These are phyloP conservation scores for Umbilicus rupestris DNA, from an alignment of 164 flowering plant genomes.

Conservation along the genomic window DNA sequence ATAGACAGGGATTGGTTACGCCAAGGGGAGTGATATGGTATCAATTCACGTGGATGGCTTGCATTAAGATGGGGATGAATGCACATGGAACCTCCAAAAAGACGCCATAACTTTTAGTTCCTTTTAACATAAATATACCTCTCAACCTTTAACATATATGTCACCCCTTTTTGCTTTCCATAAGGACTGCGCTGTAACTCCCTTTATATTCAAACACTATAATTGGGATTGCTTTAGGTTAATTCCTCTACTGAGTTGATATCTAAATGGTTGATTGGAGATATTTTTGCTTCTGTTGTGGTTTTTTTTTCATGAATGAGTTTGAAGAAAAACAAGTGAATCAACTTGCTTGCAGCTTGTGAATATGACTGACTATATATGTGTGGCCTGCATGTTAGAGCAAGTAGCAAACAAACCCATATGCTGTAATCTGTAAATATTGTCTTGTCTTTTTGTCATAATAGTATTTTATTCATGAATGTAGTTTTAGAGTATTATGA, in stretches of 20 bases:
- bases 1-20: background rate
- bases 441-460: too few species aligned
- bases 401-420: background rate
- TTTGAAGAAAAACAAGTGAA: background rate
- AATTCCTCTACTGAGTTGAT: background rate
- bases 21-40: background rate
- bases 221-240: background rate
- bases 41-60: background rate
- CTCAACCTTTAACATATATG: background rate
- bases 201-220: background rate
- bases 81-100: background rate
- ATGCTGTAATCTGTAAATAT: background rate
- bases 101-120: background rate
- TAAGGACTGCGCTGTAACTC: background rate
- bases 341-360: background rate
- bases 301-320: background rate
- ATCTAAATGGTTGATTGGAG: background rate
- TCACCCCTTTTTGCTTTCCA: background rate
- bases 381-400: background rate
- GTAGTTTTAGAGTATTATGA: background rate
- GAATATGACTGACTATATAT: background rate
- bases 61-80: background rate
- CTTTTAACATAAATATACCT: background rate
- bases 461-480: background rate
- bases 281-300: background rate